Conservation (phyloP, 106 monocot species). For the Posidonia australis region DNA sequence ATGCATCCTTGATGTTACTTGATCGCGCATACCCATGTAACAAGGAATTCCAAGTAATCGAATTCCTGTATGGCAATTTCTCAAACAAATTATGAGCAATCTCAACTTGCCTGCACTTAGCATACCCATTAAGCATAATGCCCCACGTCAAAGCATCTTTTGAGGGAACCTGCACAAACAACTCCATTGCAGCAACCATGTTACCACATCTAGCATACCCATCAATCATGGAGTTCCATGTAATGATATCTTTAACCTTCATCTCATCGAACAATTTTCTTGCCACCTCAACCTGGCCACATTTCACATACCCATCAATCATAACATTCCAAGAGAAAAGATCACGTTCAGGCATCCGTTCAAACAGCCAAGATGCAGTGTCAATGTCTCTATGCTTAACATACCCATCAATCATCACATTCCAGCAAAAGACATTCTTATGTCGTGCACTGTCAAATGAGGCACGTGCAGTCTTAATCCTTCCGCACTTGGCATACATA, state of each 20-base stretch:
- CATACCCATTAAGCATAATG: constrained; percentile 32
- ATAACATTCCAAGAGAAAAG: constrained; percentile 39
- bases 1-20: constrained; percentile 3
- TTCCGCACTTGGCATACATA: constrained; percentile 36
- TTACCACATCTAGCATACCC: constrained; percentile 27
- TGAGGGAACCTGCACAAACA: constrained; percentile 22
- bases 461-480: constrained; percentile 12
- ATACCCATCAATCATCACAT: constrained; percentile 43
- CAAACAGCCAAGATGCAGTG: constrained; percentile 28
- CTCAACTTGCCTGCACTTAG: constrained; percentile 14
- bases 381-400: constrained; percentile 18
- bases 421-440: constrained; percentile 36
- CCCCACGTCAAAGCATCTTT: constrained; percentile 42
- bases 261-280: no score
- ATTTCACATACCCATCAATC: no score
- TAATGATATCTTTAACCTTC: no score
- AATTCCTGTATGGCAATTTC: constrained; percentile 27
- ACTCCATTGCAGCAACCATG: constrained; percentile 9
- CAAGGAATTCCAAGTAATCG: constrained; percentile 32
- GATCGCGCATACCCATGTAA: constrained; percentile 23
- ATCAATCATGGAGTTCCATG: no score
- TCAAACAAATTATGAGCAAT: constrained; percentile 32
- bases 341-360: constrained; percentile 27
- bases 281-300: no score
- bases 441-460: constrained; percentile 14